Conservation (phyloP, 345 rosid genomes). For the Adansonia digitata region DNA sequence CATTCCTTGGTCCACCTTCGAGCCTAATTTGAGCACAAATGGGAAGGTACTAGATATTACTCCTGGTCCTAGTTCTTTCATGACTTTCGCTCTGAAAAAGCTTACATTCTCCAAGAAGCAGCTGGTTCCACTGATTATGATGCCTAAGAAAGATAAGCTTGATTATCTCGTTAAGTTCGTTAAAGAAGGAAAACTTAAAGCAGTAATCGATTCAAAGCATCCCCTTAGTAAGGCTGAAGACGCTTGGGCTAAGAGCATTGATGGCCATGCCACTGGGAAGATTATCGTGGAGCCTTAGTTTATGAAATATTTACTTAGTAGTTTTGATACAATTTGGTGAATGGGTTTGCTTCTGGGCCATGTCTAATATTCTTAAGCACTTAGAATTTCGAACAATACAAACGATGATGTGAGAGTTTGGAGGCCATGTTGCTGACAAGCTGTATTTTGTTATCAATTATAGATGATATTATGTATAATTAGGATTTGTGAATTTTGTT, state of each 20-base stretch:
- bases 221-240: conserved; percentile 61
- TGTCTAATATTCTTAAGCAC: too few relatives aligned
- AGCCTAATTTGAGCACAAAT: conserved; percentile 43
- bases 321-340: too few relatives aligned
- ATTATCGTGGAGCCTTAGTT: conserved; percentile 53
- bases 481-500: neutral
- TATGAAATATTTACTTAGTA: too few relatives aligned
- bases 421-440: too few relatives aligned
- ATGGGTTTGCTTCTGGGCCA: neutral
- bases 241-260: conserved; percentile 66
- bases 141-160: conserved; percentile 41
- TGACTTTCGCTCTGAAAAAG: conserved; percentile 43
- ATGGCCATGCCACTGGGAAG: conserved; percentile 76
- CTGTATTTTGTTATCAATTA: too few relatives aligned
- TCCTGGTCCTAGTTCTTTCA: conserved; percentile 36
- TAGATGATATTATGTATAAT: neutral
- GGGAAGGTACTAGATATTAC: conserved; percentile 63
- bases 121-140: conserved; percentile 42
- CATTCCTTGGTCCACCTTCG: conserved; percentile 58
- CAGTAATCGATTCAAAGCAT: conserved; percentile 15
- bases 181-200: conserved; percentile 52
- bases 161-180: conserved; percentile 40
- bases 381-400: too few relatives aligned
- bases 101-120: conserved; percentile 60
- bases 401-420: too few relatives aligned